A percentile compares a stretch with the other conserved stretches of the same genome.
Conservation (phyloP, 768 basidiomycete species). For the Clitopilus hobsonii region DNA sequence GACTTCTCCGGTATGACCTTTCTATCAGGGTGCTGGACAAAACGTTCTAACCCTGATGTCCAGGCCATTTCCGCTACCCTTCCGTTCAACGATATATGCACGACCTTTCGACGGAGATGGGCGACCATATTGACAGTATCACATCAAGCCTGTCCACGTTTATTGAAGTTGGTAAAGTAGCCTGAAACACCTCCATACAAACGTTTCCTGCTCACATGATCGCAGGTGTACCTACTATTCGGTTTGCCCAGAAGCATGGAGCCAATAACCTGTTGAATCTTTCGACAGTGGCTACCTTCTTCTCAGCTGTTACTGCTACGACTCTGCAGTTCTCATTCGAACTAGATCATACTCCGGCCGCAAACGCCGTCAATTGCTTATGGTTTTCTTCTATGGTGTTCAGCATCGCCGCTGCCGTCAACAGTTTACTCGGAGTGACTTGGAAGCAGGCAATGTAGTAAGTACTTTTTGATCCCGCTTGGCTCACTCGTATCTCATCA, state of each 20-base stretch:
- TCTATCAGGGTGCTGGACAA: not conserved
- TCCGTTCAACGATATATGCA: conserved; percentile 74
- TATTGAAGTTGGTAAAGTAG: conserved; percentile 71
- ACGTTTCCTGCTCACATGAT: too few relatives aligned
- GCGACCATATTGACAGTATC: conserved; percentile 67
- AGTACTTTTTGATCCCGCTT: conserved; percentile 21
- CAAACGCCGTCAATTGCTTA: conserved; percentile 61
- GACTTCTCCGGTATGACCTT: conserved; percentile 48
- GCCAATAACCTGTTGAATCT: conserved; percentile 67
- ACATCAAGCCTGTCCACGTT: conserved; percentile 67
- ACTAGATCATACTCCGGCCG: conserved; percentile 24
- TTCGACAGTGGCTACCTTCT: conserved; percentile 75
- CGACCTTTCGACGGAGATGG: conserved; percentile 70
- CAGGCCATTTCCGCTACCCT: conserved; percentile 69
- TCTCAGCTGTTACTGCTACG: conserved; percentile 71
- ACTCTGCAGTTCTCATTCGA: conserved; percentile 66
- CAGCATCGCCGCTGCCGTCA: conserved; percentile 73
- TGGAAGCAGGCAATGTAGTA: conserved; percentile 86
- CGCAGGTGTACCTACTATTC: conserved; percentile 69
- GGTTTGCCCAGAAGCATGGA: conserved; percentile 71
- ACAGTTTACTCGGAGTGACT: conserved; percentile 69
- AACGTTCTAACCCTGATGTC: conserved; percentile 1
- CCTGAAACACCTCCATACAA: too few relatives aligned
- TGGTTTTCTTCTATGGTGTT: conserved; percentile 77
- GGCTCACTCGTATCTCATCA: conserved; percentile 1